phyloP scores from a whole-genome alignment of 306 rosid species.

The Cyamopsis tetragonoloba region DNA sequence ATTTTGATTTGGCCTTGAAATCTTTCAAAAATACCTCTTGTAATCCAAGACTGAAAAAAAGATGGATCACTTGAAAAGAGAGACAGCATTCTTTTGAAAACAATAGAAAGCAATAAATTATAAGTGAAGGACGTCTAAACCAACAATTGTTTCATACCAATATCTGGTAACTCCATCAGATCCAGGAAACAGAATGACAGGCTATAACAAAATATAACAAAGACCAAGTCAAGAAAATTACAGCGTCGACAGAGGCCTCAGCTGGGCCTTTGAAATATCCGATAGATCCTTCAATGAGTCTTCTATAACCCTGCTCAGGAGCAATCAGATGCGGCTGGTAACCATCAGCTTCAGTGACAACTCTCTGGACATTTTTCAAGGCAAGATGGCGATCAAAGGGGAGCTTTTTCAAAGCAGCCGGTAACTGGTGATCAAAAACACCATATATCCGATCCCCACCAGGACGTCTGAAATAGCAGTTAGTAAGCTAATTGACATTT shows the following conservation, averaged over 20 bases:
- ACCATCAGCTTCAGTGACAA: slow-evolving; percentile 97
- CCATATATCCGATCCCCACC: slow-evolving; percentile 98
- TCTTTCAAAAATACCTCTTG: slow-evolving; percentile 1
- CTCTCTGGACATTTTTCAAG: slow-evolving; percentile 81
- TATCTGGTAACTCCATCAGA: not conserved
- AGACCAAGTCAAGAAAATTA: slow-evolving; percentile 42
- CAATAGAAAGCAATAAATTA: not conserved
- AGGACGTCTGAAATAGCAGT: slow-evolving; percentile 66
- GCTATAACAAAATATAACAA: not conserved
- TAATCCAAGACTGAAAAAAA: not conserved
- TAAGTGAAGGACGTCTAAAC: not conserved
- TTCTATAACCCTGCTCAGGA: slow-evolving; percentile 98
- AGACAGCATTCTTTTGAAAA: not conserved
- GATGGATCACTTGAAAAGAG: not conserved
- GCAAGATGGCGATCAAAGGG: slow-evolving; percentile 96
- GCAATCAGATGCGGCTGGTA: slow-evolving; percentile 99
- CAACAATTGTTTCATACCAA: not conserved
- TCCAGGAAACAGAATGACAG: slow-evolving; percentile 16
- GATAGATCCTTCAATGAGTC: slow-evolving; percentile 93
- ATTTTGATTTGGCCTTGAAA: not conserved
- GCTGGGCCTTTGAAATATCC: slow-evolving; percentile 98
- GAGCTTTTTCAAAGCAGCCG: slow-evolving; percentile 93
- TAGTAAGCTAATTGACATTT: slow-evolving; percentile 1
- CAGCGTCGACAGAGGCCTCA: slow-evolving; percentile 99
- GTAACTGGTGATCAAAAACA: slow-evolving; percentile 93